Conservation (phyloP, 148 eudicot genomes). For the Rhododendron vialii region DNA sequence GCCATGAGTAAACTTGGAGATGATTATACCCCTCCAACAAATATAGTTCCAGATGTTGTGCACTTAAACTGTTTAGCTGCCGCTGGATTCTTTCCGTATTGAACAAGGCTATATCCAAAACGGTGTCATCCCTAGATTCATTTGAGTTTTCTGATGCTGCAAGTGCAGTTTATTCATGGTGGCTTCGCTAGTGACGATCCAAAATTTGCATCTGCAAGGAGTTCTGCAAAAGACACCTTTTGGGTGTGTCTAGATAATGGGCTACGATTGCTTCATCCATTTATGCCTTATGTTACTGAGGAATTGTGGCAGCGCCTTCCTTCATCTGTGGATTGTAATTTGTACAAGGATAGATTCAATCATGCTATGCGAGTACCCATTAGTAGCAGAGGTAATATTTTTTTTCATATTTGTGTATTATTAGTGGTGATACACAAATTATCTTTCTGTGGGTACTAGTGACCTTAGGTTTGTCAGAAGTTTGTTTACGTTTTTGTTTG, state of each 20-base stretch:
- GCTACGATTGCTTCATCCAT: conserved; percentile 79
- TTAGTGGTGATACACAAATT: neutral
- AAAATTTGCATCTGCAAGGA: conserved; percentile 41
- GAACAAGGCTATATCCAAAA: conserved; percentile 69
- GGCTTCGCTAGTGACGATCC: conserved; percentile 59
- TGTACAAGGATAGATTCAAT: conserved; percentile 64
- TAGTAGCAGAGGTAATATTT: conserved; percentile 50
- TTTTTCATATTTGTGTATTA: neutral
- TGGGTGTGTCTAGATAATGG: conserved; percentile 93
- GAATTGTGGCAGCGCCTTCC: conserved; percentile 99
- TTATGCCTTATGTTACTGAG: conserved; percentile 93
- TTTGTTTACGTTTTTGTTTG: neutral
- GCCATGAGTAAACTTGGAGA: conserved; percentile 88
- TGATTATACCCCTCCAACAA: conserved; percentile 63
- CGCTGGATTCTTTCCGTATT: conserved; percentile 85
- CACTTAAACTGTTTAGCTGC: conserved; percentile 62
- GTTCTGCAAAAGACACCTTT: conserved; percentile 61
- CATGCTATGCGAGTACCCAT: conserved; percentile 71
- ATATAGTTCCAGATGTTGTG: conserved; percentile 36
- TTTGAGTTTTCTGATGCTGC: conserved; percentile 88
- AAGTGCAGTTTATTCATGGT: conserved; percentile 83
- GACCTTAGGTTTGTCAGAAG: neutral
- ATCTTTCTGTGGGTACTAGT: neutral
- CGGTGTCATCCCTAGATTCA: conserved; percentile 59
- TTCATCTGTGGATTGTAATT: conserved; percentile 29